Evolutionary conservation across 2,329 filamentous ascomycete genomes (phyloP).

Genomic region (Calonectria montana): DNA sequence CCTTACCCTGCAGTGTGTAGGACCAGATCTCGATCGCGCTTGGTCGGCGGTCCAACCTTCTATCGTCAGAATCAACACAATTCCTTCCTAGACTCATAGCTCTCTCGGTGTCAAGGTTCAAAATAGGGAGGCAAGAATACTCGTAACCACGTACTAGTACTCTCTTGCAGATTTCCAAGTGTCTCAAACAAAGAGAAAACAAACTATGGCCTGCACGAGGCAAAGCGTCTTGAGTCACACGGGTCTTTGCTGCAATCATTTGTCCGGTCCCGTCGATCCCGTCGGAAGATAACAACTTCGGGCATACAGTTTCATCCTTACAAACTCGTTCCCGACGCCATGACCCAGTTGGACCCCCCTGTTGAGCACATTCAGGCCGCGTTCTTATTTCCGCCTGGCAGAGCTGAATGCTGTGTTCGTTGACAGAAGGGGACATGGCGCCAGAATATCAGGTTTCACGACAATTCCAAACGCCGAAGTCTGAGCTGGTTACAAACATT

Average conservation of each 20-base stretch:
- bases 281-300: background rate
- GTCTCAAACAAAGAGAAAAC: background rate
- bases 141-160: background rate
- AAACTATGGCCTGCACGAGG: background rate
- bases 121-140: no score
- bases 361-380: no score
- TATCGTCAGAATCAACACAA: no score
- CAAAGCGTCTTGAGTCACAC: background rate
- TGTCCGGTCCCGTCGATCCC: background rate
- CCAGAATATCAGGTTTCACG: background rate
- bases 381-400: no score
- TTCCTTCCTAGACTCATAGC: background rate
- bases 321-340: background rate
- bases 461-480: background rate
- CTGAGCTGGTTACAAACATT: background rate
- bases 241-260: background rate
- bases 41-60: background rate
- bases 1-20: background rate
- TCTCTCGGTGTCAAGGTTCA: background rate
- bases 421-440: background rate
- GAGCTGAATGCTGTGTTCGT: background rate
- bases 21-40: background rate
- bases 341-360: background rate
- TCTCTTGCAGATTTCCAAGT: background rate
- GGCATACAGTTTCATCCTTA: background rate